Conservation (phyloP, 371 early-diverging fungal genomes). For the Nematocida parisii region DNA sequence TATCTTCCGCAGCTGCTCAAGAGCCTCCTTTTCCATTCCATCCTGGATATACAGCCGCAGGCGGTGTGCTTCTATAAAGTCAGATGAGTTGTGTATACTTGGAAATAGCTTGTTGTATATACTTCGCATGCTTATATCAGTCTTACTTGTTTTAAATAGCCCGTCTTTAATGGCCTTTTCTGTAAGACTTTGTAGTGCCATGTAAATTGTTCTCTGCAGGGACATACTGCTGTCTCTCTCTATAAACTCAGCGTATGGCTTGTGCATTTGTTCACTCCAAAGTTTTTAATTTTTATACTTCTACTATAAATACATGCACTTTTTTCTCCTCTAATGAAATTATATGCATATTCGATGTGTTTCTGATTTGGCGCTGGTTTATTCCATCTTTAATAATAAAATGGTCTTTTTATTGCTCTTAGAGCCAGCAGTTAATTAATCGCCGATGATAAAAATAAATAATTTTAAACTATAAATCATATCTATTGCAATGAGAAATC, state of each 20-base stretch:
- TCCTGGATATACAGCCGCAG: slow-evolving; percentile 39
- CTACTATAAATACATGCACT: no score
- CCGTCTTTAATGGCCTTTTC: slow-evolving; percentile 38
- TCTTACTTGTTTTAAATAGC: slow-evolving; percentile 19
- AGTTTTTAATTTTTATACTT: slow-evolving; percentile 22
- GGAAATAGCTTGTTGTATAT: slow-evolving; percentile 42
- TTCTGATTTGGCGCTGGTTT: no score
- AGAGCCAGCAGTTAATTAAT: no score
- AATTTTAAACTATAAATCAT: no score
- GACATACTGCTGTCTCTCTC: slow-evolving; percentile 40
- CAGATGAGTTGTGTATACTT: slow-evolving; percentile 33
- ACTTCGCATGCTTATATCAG: slow-evolving; percentile 17
- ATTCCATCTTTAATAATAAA: no score
- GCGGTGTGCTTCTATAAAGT: slow-evolving; percentile 41
- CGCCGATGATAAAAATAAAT: no score
- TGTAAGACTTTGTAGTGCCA: slow-evolving; percentile 42
- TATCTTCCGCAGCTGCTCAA: slow-evolving; percentile 42
- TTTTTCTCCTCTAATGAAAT: no score
- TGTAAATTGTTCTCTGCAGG: slow-evolving; percentile 48
- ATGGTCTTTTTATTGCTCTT: no score
- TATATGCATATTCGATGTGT: no score
- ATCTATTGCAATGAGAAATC: no score
- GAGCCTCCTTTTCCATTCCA: slow-evolving; percentile 51
- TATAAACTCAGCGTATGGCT: slow-evolving; percentile 58
- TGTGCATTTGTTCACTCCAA: slow-evolving; percentile 38